phyloP scores from a whole-genome alignment of 495 filamentous ascomycete genomes.

The Aspergillus egyptiacus region DNA sequence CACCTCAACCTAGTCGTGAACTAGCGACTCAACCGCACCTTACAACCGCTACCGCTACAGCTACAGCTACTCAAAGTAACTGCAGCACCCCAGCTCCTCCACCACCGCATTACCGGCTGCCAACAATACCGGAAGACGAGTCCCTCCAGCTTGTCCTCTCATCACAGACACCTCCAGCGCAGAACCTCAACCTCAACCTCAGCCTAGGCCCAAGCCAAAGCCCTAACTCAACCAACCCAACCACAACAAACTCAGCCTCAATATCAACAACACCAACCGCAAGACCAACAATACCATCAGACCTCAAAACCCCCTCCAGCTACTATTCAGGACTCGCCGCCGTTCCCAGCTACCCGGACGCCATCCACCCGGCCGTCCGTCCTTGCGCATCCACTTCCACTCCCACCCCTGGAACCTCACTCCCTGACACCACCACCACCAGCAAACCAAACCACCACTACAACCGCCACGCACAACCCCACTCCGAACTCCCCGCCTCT shows the following conservation, averaged over 20 bases:
- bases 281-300: neutral
- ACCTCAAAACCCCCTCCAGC: neutral
- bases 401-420: too few species aligned
- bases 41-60: neutral
- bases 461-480: neutral
- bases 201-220: neutral
- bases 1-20: neutral
- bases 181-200: too few species aligned
- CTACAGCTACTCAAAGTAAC: neutral
- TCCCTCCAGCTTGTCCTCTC: neutral
- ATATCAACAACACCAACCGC: neutral
- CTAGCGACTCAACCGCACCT: neutral
- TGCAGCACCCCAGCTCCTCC: too few species aligned
- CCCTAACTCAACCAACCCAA: neutral
- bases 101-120: too few species aligned
- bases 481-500: conserved; percentile 21
- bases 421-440: neutral
- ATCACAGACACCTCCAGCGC: too few species aligned
- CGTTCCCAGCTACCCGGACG: neutral
- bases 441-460: neutral
- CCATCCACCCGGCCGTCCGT: conserved; percentile 5
- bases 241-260: neutral
- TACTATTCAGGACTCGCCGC: neutral
- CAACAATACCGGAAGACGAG: neutral
- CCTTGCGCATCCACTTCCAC: neutral